Percentiles rank a stretch among this genome's conserved stretches.
Conservation (phyloP, 2,329 filamentous ascomycete species). For the Dothiorella sarmentorum region DNA sequence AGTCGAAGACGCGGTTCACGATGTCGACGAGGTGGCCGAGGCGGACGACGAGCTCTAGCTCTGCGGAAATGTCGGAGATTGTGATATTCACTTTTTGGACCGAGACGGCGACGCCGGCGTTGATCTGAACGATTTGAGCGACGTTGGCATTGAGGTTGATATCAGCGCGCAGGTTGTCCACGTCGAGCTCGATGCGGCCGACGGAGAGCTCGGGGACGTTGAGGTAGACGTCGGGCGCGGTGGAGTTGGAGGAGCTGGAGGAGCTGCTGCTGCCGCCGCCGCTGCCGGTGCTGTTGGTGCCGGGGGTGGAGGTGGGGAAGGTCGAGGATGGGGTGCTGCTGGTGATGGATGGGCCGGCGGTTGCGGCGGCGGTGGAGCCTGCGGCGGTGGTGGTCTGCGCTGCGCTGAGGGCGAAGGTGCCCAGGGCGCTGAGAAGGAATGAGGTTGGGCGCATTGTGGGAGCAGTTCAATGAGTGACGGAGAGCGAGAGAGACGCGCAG, state of each 20-base stretch:
- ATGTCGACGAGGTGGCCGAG: constrained; percentile 60
- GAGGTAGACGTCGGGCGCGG: constrained; percentile 56
- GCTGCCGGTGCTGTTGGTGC: constrained; percentile 12
- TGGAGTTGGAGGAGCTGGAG: constrained; percentile 29
- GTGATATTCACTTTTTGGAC: constrained; percentile 57
- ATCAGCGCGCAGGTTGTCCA: constrained; percentile 57
- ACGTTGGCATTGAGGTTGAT: constrained; percentile 60
- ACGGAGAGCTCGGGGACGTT: constrained; percentile 58
- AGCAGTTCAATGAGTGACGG: constrained; percentile 6
- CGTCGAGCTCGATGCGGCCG: constrained; percentile 57
- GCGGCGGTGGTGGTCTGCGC: constrained; percentile 1
- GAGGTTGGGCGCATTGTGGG: neutral
- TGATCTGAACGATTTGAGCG: constrained; percentile 54
- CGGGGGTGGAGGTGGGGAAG: constrained; percentile 13
- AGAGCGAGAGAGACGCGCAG: constrained; percentile 28
- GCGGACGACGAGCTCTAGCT: constrained; percentile 58
- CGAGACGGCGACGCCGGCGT: constrained; percentile 47
- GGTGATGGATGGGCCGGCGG: neutral
- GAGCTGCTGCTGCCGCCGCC: constrained; percentile 21
- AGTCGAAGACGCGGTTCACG: constrained; percentile 58
- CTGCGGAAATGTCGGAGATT: constrained; percentile 57
- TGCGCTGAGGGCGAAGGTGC: neutral
- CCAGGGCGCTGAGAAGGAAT: neutral
- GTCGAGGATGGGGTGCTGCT: neutral
- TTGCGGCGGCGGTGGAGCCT: neutral